Conservation (phyloP, 2,329 filamentous ascomycete genomes). For the Lachnellula willkommii region DNA sequence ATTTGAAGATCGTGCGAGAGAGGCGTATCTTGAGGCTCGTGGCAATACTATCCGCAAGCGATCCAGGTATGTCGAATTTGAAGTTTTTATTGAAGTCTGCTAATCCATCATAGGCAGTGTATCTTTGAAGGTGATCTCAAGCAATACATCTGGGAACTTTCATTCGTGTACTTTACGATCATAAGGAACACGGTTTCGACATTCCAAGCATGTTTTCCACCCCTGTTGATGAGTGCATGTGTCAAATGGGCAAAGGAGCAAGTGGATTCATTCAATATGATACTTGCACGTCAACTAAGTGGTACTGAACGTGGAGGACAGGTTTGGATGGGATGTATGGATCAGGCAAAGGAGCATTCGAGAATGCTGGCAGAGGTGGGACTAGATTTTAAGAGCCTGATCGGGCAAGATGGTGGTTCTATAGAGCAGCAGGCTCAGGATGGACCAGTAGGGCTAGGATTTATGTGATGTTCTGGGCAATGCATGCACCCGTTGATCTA, state of each 20-base stretch:
- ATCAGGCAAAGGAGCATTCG: constrained; percentile 74
- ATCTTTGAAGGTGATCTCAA: constrained; percentile 92
- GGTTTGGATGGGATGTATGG: constrained; percentile 78
- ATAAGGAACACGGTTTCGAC: constrained; percentile 89
- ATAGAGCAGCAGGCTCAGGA: constrained; percentile 6
- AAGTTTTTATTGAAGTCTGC: background rate
- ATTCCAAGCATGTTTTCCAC: constrained; percentile 81
- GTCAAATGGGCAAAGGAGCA: constrained; percentile 98
- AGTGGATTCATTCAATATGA: constrained; percentile 82
- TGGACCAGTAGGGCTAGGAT: constrained; percentile 38
- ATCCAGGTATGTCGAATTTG: constrained; percentile 57
- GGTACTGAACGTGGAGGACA: constrained; percentile 72
- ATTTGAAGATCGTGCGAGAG: constrained; percentile 83
- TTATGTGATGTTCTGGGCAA: constrained; percentile 9
- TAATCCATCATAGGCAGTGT: constrained; percentile 61
- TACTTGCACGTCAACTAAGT: constrained; percentile 78
- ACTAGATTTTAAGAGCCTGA: constrained; percentile 79
- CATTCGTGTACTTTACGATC: constrained; percentile 91
- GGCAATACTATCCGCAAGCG: constrained; percentile 74
- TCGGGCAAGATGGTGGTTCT: constrained; percentile 51
- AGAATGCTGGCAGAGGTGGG: constrained; percentile 77
- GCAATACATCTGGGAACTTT: constrained; percentile 89
- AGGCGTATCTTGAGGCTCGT: constrained; percentile 78
- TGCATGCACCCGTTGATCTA: too few species aligned
- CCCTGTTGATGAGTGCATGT: constrained; percentile 84